Evolutionary conservation across 192 early-diverging fungal genomes (phyloP).

Genomic region (Coemansia sp.): DNA sequence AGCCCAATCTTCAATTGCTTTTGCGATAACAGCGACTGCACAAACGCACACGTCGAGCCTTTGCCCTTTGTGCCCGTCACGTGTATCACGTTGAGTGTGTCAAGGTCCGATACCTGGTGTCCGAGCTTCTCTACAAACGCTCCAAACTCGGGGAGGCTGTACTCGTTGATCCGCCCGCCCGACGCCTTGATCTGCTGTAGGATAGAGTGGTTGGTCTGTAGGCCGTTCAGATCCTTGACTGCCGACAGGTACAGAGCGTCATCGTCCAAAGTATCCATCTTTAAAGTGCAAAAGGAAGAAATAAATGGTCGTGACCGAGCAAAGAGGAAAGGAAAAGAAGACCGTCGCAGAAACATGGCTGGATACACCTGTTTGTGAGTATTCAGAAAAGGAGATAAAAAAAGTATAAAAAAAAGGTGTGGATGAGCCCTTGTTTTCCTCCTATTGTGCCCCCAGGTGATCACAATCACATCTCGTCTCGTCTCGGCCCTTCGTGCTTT

Average conservation of each 20-base stretch:
- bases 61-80: conserved; percentile 87
- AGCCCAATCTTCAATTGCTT: conserved; percentile 60
- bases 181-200: conserved; percentile 65
- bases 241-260: too few species aligned
- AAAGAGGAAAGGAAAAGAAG: too few species aligned
- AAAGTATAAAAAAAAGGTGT: too few species aligned
- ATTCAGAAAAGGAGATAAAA: too few species aligned
- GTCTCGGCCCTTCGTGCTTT: too few species aligned
- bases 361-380: too few species aligned
- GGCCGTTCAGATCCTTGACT: conserved; percentile 71
- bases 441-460: too few species aligned
- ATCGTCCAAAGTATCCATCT: too few species aligned
- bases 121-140: conserved; percentile 32
- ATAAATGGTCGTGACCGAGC: background rate
- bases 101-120: conserved; percentile 58
- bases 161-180: conserved; percentile 27
- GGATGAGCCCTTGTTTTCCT: too few species aligned
- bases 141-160: conserved; percentile 31
- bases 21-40: conserved; percentile 71
- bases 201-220: conserved; percentile 82
- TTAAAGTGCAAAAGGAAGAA: background rate
- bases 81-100: conserved; percentile 76
- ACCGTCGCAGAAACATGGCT: too few species aligned
- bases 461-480: too few species aligned
- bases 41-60: conserved; percentile 79